Evolutionary conservation across 2,329 filamentous ascomycete genomes (phyloP), one percentile per base, ranked within the genome.

Genomic region (Nannizzia gypsea): DNA sequence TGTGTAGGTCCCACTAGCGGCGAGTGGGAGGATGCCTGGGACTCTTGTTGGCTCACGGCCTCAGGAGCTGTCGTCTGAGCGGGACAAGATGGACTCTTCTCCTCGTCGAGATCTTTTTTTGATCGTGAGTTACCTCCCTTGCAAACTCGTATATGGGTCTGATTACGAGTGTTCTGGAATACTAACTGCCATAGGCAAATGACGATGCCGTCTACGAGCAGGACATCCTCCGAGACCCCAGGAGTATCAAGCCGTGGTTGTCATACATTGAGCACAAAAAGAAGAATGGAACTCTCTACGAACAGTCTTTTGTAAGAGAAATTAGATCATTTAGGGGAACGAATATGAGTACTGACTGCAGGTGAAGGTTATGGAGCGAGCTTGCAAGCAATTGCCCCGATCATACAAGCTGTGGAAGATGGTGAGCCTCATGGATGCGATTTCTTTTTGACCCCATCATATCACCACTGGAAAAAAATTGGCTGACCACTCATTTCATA

Each of bases 401-500:
- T 97, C 92, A 28, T 99, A 96, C 78, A 99, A 99, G 77, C 80
- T 99, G 56, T 99, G 93, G 93, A 97, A 96, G 76, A 85, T 95
- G 83, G 86, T 89, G 76, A 61, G 75, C 22, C 11, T 17, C 26
- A 28, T 52, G 22, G 17, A 50, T 26, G 26, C n/a, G 26, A 26
- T 34, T 31, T 36, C 26, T 6, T 54, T 13, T 24, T 48, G 56
- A 52, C 46, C 24, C 56, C 17, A 15, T 50, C 15, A n/a, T 42
- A 6, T 17, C 38, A 8, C 36, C n/a, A 8, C n/a, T 59, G 20
- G 28, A 20, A 56, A 44, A n/a, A 15, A 42, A n/a, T 58, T 36
- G 9, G 28, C 31, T 55, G 58, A 54, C 61, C 28, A 57, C 42
- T 15, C 40, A 58, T 58, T n/a, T 6, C 26, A 36, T 59, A 59